These are phyloP conservation scores for Tolypocladium guangdongense DNA, from an alignment of 2,329 filamentous ascomycete genomes.

Conservation along the genomic window DNA sequence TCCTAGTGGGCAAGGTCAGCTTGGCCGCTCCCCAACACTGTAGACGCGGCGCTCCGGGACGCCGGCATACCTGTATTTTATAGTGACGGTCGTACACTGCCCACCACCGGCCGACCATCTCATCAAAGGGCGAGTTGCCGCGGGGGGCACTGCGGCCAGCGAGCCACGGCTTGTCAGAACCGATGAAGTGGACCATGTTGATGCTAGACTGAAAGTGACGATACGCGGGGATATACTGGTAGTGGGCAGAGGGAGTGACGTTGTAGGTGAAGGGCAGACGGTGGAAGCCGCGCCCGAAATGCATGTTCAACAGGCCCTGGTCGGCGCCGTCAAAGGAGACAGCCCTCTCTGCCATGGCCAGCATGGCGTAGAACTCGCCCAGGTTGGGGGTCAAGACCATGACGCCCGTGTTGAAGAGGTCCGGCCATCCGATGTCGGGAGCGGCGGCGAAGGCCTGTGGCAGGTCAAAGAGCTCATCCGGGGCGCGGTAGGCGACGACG, in stretches of 20 bases:
- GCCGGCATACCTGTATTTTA: conserved; percentile 35
- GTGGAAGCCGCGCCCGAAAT: conserved; percentile 77
- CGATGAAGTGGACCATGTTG: conserved; percentile 90
- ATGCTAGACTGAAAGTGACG: conserved; percentile 85
- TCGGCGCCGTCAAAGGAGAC: conserved; percentile 96
- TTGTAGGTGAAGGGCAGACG: conserved; percentile 93
- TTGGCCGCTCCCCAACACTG: background rate
- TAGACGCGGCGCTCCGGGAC: background rate
- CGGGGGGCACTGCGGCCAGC: conserved; percentile 44
- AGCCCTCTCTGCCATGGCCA: conserved; percentile 72
- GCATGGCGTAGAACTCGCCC: conserved; percentile 77
- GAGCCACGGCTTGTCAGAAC: conserved; percentile 80
- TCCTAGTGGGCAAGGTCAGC: conserved; percentile 7
- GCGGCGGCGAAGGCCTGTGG: conserved; percentile 55
- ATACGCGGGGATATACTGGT: conserved; percentile 95
- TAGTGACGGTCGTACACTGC: conserved; percentile 86
- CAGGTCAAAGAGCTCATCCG: conserved; percentile 80
- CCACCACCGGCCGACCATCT: conserved; percentile 88
- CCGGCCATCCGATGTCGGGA: conserved; percentile 95
- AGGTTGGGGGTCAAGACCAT: conserved; percentile 84
- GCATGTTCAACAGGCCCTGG: conserved; percentile 89
- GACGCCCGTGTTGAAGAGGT: conserved; percentile 95
- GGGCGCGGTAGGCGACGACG: conserved; percentile 78
- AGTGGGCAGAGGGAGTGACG: conserved; percentile 90
- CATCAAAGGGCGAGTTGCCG: conserved; percentile 58